phyloP scores from a whole-genome alignment of 2,329 filamentous ascomycete genomes.

The Penicillium sp. region DNA sequence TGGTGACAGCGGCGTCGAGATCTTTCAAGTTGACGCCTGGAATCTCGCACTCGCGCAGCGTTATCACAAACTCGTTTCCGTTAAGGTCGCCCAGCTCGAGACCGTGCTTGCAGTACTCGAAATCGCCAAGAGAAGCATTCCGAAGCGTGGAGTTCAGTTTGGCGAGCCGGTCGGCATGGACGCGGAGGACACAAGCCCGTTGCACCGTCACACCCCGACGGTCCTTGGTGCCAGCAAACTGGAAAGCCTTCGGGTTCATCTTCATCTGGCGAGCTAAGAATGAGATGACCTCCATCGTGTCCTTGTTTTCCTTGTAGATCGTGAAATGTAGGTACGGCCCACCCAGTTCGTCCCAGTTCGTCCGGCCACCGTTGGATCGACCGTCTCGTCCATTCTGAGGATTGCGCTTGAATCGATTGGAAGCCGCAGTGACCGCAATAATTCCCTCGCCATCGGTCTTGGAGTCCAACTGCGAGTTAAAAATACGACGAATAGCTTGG shows the following conservation, averaged over 20 bases:
- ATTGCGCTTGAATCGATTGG: slow-evolving; percentile 35
- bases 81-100: slow-evolving; percentile 78
- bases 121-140: slow-evolving; percentile 70
- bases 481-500: slow-evolving; percentile 70
- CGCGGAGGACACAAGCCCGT: slow-evolving; percentile 65
- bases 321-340: slow-evolving; percentile 87
- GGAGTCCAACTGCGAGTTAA: slow-evolving; percentile 74
- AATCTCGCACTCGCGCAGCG: slow-evolving; percentile 78
- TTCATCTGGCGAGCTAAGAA: slow-evolving; percentile 72
- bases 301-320: slow-evolving; percentile 93
- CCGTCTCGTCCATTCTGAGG: slow-evolving; percentile 32
- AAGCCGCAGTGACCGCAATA: slow-evolving; percentile 55
- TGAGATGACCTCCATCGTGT: slow-evolving; percentile 86
- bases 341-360: slow-evolving; percentile 64
- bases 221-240: slow-evolving; percentile 89
- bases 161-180: slow-evolving; percentile 62
- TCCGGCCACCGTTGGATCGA: slow-evolving; percentile 36
- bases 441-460: slow-evolving; percentile 68
- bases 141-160: slow-evolving; percentile 60
- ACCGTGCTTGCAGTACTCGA: slow-evolving; percentile 67
- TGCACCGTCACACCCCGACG: slow-evolving; percentile 82
- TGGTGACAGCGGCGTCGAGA: slow-evolving; percentile 48
- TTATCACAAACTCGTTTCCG: slow-evolving; percentile 92
- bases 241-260: slow-evolving; percentile 64
- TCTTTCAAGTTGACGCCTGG: slow-evolving; percentile 41